Evolutionary conservation across 139 green algal genomes (phyloP).

Genomic region (Micromonas commoda): DNA sequence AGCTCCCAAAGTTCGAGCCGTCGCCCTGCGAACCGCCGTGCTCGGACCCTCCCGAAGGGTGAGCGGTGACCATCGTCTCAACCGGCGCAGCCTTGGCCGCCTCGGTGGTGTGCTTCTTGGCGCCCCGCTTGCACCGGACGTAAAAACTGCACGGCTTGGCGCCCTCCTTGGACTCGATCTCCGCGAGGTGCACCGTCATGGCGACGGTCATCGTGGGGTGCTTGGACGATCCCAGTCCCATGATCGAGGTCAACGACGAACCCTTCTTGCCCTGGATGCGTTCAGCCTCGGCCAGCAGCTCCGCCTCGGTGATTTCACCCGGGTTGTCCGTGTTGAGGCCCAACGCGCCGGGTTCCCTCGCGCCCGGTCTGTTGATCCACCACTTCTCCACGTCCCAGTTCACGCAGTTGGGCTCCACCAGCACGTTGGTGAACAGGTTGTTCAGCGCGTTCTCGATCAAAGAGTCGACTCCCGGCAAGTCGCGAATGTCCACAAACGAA

Average conservation of each 20-base stretch:
- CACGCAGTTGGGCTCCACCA: background rate
- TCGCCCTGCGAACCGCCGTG: too few relatives aligned
- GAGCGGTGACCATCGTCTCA: background rate
- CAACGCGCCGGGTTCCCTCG: too few relatives aligned
- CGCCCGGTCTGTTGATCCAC: background rate
- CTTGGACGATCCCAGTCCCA: too few relatives aligned
- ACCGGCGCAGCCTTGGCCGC: background rate
- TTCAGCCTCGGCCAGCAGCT: background rate
- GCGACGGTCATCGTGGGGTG: background rate
- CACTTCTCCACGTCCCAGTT: slow-evolving; percentile 10
- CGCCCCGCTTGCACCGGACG: background rate
- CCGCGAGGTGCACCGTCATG: background rate
- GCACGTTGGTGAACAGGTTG: background rate
- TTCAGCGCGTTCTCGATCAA: background rate
- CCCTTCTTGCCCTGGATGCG: background rate
- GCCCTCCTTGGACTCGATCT: background rate
- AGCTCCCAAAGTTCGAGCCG: too few relatives aligned
- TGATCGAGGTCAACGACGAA: background rate
- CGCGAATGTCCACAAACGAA: background rate
- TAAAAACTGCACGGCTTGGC: background rate
- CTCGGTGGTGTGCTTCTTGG: background rate
- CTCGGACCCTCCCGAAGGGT: too few relatives aligned
- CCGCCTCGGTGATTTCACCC: background rate
- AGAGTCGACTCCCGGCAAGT: background rate
- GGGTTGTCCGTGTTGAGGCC: too few relatives aligned